Percentiles rank a stretch among this genome's conserved stretches.
Conservation (phyloP, 2,329 filamentous ascomycete species). For the Penicillium sp. region DNA sequence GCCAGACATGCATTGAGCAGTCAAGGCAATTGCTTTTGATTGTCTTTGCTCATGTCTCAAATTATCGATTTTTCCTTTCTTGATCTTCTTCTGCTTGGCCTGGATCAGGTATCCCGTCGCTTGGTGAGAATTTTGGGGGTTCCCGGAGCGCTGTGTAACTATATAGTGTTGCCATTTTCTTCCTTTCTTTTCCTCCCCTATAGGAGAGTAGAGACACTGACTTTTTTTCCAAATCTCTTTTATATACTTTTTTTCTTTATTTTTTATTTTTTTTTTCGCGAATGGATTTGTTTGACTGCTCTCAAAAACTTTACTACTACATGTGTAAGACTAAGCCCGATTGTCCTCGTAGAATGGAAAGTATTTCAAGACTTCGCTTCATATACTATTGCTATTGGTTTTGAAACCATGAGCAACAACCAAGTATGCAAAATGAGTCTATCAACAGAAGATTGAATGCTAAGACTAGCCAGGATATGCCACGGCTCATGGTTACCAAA, state of each 20-base stretch:
- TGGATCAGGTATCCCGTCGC: constrained; percentile 22
- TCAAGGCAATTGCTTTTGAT: background rate
- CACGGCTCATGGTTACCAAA: background rate
- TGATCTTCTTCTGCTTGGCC: constrained; percentile 9
- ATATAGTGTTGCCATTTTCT: constrained; percentile 21
- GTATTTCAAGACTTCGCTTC: background rate
- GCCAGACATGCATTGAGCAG: background rate
- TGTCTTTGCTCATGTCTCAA: background rate
- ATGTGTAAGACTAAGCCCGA: background rate
- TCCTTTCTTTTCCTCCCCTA: constrained; percentile 21
- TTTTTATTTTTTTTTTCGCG: constrained; percentile 17
- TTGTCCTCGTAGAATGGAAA: background rate
- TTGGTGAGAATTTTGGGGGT: constrained; percentile 10
- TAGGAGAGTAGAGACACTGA: constrained; percentile 14
- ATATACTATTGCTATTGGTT: background rate
- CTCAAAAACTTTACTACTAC: background rate
- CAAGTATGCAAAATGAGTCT: background rate
- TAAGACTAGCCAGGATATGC: background rate
- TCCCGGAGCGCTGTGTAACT: constrained; percentile 23
- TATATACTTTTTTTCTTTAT: constrained; percentile 15
- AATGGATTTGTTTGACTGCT: constrained; percentile 33
- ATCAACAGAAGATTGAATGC: background rate
- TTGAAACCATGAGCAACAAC: background rate
- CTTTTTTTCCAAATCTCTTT: constrained; percentile 10
- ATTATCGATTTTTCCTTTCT: background rate